These are phyloP conservation scores for Lodderomyces theae DNA, from an alignment of 1,139 yeast genomes.

Conservation along the genomic window DNA sequence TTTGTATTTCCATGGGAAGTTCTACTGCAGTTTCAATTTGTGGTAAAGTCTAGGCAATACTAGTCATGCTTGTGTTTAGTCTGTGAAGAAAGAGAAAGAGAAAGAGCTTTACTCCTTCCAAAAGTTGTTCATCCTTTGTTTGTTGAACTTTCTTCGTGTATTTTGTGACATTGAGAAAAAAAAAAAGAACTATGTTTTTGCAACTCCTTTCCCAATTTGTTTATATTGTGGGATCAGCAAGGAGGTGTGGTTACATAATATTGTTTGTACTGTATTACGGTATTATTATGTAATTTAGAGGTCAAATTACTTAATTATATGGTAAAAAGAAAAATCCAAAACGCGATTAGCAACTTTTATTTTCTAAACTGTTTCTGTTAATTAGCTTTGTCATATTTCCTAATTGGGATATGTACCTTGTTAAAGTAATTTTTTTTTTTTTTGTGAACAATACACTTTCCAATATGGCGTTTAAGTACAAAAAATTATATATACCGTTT, in stretches of 20 bases:
- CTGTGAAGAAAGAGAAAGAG: too few species aligned
- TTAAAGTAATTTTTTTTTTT: conserved; percentile 8
- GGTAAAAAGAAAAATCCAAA: neutral
- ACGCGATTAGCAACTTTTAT: neutral
- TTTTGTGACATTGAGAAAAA: neutral
- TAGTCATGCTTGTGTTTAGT: too few species aligned
- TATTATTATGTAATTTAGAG: neutral
- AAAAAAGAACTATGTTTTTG: too few species aligned
- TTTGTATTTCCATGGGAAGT: too few species aligned
- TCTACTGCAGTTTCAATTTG: too few species aligned
- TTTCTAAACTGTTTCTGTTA: neutral
- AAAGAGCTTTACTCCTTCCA: too few species aligned
- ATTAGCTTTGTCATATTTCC: conserved; percentile 5
- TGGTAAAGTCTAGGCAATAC: too few species aligned
- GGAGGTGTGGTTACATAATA: neutral
- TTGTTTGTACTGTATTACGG: neutral
- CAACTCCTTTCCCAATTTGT: conserved; percentile 2
- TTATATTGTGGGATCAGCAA: neutral
- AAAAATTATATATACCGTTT: neutral
- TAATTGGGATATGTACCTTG: conserved; percentile 13
- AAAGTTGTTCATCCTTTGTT: neutral
- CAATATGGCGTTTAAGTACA: neutral
- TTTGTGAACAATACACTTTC: neutral
- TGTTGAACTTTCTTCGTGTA: neutral
- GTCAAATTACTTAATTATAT: neutral